Base-by-base conservation (phyloP, 1,284 basidiomycete genomes). In the Ceratobasidium sp. region DNA sequence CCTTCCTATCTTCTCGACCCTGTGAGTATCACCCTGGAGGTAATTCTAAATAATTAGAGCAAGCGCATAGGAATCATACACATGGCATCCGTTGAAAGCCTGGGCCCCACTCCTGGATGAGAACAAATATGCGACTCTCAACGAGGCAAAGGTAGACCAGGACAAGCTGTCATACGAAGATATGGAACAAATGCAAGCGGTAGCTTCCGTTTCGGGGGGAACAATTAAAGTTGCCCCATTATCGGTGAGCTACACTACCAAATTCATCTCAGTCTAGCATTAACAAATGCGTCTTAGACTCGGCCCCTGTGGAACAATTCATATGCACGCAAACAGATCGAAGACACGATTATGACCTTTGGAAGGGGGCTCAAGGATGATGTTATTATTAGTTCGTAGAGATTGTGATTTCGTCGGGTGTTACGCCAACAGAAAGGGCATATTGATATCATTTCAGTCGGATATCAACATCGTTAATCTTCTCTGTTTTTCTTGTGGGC, bases 1-100 rank as follows among this genome's bases (percentile, higher is more conserved):
- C 97, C 98, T 0, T 96, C 94, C 4, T 94, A 89, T 79, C 86
- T 99, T 7, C 88, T 92, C 14, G 97, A 99, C 82, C 94, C 96
- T 9, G 92, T 94, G 77, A 79, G 86, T 79, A 69, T n/a, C 2
- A 49, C 74, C 9, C 31, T 74, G 14, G 24, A 37, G 51, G 62
- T 54, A 68, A 53, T 9, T 72, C n/a, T 56, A 27, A 24, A 39
- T 62, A 43, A 43, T 19, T 22, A 71, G 61, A 63, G 65, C 22
- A 41, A 27, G 11, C 7, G 37, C 39, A 29, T 76, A 95, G 88
- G 92, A 91, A 80, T 90, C 90, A 0, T 92, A 92, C 79, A 84
- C 84, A 1, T 97, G 93, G 89, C 87, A 90, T 79, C 89, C 90
- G 4, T 82, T 96, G 11, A 82, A 88, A 59, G 79, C 81, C 22